Evolutionary conservation across 2,329 filamentous ascomycete genomes (phyloP), one percentile per base, ranked within the genome.

Genomic region (Cytospora schulzeri): DNA sequence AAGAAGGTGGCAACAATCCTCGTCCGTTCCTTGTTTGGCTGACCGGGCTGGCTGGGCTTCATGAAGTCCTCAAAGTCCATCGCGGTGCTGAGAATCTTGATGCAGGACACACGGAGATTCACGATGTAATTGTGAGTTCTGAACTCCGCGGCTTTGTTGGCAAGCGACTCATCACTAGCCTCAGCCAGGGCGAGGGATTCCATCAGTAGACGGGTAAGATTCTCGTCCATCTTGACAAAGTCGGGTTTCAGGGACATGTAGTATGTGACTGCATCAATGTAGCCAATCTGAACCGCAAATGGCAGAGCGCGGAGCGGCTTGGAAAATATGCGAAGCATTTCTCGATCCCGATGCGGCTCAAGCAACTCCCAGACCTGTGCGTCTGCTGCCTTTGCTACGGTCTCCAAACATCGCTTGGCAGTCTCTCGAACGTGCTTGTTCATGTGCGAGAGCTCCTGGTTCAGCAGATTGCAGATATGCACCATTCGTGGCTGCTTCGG

Each of bases 201-300:
- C 85, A 96, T 91, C 66, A 99, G 84, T 51, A 99, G 81, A 53
- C 95, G 87, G 69, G 95, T 96, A 29, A 98, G 83, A 68, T 93
- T 88, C 57, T 98, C 94, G 69, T 97, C 95, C 74, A 98, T 97
- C 9, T 89, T 87, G 29, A 99, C 88, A 72, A 97, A 94, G 69
- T 95, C 91, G 57, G 90, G 88, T 74, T 96, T 94, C 57, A 99
- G 83, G 63, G 90, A 89, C 79, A 99, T 86, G 73, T 96, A 96
- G 76, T 96, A 99, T 0, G 92, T 97, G 73, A 99, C 93, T 1
- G 95, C 95, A 74, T 99, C 96, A 70, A 99, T 97, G 73, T 96
- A 98, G 4, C 95, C 96, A 70, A 99, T 99, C 78, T 99, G 96
- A 3, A 92, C 94, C 6, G 92, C 85, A 73, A 99, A 99, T 0